A percentile compares a stretch with the other conserved stretches of the same genome.
These are phyloP conservation scores for Echeveria elegans DNA, from an alignment of 164 flowering plant genomes.

Conservation along the genomic window DNA sequence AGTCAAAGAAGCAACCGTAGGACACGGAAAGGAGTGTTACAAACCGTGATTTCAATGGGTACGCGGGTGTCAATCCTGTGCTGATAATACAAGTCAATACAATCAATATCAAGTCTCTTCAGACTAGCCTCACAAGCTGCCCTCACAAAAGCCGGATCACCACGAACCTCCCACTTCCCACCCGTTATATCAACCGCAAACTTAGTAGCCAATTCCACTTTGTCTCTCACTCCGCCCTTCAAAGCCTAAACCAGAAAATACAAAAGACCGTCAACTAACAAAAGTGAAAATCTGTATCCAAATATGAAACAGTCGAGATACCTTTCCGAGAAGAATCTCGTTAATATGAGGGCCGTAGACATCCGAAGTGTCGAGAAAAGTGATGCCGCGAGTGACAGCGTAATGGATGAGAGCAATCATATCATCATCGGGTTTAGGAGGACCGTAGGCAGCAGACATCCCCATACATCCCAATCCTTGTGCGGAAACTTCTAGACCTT, in stretches of 20 bases:
- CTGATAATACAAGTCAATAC: conserved; percentile 18
- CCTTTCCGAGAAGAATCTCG: conserved; percentile 25
- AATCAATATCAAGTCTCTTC: conserved; percentile 16
- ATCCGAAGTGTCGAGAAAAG: conserved; percentile 21
- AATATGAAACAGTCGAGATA: too few relatives aligned
- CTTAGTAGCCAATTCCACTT: conserved; percentile 22
- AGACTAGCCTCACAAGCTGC: conserved; percentile 16
- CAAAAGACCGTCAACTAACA: too few relatives aligned
- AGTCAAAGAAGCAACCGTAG: too few relatives aligned
- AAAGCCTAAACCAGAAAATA: conserved; percentile 15
- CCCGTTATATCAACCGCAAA: conserved; percentile 10
- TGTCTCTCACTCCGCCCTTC: conserved; percentile 18
- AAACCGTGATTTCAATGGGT: conserved; percentile 20
- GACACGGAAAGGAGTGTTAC: too few relatives aligned
- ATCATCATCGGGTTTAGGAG: conserved; percentile 20
- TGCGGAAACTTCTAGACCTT: conserved; percentile 19
- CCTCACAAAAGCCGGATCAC: conserved; percentile 18
- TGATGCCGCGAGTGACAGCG: conserved; percentile 20
- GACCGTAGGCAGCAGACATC: conserved; percentile 12
- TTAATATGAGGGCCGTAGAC: conserved; percentile 23
- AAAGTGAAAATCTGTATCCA: too few relatives aligned
- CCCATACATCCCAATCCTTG: conserved; percentile 20
- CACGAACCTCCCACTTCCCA: conserved; percentile 8
- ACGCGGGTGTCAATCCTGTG: conserved; percentile 17
- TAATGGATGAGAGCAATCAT: conserved; percentile 26